Percentiles rank a stretch among this genome's conserved stretches.
phyloP scores from a whole-genome alignment of 805 yeast species.

The Saturnispora gosingensis region DNA sequence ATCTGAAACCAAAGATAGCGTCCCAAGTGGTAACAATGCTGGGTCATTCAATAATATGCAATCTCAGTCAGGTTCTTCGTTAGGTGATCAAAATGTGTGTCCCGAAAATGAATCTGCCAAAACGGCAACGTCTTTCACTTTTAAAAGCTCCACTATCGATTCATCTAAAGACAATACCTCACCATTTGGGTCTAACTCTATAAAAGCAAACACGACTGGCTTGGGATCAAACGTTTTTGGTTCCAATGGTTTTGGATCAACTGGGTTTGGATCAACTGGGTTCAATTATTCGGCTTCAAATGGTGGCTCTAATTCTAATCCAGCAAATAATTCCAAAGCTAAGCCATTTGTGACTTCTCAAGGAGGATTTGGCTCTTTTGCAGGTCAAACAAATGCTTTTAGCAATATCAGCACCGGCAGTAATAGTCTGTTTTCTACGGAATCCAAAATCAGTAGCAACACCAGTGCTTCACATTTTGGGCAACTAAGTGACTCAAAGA shows the following conservation, averaged over 20 bases:
- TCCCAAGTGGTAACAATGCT: background rate
- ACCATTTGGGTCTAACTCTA: background rate
- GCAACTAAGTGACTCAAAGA: background rate
- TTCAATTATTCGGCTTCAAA: conserved; percentile 14
- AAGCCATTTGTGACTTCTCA: background rate
- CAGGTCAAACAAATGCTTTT: background rate
- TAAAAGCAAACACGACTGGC: conserved; percentile 1
- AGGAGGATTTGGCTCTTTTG: conserved; percentile 6
- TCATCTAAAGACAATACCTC: background rate
- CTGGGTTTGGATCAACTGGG: conserved; percentile 5
- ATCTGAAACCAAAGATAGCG: no score
- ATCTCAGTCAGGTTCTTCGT: background rate
- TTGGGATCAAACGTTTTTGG: conserved; percentile 15
- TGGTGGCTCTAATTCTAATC: background rate
- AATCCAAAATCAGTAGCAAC: no score
- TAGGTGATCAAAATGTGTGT: background rate
- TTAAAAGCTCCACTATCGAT: background rate
- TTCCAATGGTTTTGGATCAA: background rate
- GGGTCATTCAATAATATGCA: background rate
- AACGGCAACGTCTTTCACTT: background rate
- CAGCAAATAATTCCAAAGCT: background rate
- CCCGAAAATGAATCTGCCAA: background rate
- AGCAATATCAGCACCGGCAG: background rate
- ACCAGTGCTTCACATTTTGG: no score
- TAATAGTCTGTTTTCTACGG: background rate